Conservation (phyloP, 2,329 filamentous ascomycete species). For the Stemphylium vesicarium region DNA sequence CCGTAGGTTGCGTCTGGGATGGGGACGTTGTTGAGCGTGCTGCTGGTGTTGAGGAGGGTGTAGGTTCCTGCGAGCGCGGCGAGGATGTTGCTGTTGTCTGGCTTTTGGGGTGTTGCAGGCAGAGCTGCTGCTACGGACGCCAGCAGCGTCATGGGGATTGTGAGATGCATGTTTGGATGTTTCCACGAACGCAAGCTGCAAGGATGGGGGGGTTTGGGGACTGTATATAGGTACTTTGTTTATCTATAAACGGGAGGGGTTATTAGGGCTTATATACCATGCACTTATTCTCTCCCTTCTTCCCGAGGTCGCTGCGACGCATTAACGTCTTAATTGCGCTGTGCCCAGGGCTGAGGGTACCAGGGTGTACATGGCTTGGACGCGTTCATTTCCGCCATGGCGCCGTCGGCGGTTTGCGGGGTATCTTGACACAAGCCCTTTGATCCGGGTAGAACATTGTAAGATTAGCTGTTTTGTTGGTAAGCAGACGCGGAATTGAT, state of each 20-base stretch:
- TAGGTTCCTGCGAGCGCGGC: conserved; percentile 32
- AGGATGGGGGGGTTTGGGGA: no score
- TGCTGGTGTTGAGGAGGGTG: conserved; percentile 33
- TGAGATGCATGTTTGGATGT: not conserved
- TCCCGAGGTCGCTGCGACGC: not conserved
- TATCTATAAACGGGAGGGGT: not conserved
- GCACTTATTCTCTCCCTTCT: no score
- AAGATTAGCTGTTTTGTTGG: not conserved
- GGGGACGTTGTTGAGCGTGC: conserved; percentile 24
- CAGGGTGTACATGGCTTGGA: not conserved
- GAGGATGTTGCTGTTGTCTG: conserved; percentile 17
- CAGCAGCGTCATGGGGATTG: not conserved
- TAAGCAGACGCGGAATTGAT: not conserved
- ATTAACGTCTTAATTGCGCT: not conserved
- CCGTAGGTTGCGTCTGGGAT: conserved; percentile 34
- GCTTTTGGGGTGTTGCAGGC: not conserved
- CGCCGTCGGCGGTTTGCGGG: conserved; percentile 15
- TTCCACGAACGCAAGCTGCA: not conserved
- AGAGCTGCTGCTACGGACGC: conserved; percentile 11
- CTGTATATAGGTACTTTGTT: no score
- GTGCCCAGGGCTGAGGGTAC: not conserved
- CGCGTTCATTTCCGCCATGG: conserved; percentile 8
- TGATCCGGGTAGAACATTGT: not conserved
- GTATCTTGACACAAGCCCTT: not conserved
- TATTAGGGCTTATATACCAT: not conserved